phyloP scores from a whole-genome alignment of 345 rosid genomes.

The Eucalyptus decipiens region DNA sequence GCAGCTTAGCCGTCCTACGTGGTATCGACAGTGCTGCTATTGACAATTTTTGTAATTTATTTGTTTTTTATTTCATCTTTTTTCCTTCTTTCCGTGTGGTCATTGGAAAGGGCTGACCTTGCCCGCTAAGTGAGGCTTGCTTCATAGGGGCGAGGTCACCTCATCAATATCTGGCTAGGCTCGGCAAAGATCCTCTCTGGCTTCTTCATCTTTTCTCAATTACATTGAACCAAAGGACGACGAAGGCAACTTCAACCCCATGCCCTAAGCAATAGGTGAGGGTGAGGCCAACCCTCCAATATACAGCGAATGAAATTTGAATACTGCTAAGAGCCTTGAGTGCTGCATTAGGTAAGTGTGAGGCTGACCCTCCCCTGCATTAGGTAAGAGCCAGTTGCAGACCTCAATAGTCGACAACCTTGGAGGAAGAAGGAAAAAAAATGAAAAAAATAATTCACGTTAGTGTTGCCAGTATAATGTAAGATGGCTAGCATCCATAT shows the following conservation, averaged over 20 bases:
- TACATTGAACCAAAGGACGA: conserved; percentile 48
- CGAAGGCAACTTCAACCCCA: conserved; percentile 67
- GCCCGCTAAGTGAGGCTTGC: not conserved
- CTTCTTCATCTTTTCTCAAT: conserved; percentile 64
- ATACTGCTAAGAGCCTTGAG: conserved; percentile 47
- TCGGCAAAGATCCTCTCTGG: conserved; percentile 23
- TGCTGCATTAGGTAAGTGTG: conserved; percentile 28
- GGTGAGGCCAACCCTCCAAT: conserved; percentile 12
- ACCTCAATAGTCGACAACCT: too few relatives aligned
- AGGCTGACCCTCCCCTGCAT: too few relatives aligned
- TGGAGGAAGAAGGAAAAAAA: not conserved
- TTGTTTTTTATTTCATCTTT: too few relatives aligned
- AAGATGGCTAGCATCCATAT: accelerated
- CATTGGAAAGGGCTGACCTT: not conserved
- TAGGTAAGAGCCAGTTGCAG: not conserved
- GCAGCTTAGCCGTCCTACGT: accelerated
- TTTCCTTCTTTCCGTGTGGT: accelerated
- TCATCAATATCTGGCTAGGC: not conserved
- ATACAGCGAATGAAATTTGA: conserved; percentile 41
- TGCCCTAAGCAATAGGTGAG: conserved; percentile 58
- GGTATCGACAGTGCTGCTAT: accelerated
- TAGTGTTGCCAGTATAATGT: too few relatives aligned
- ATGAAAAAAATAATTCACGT: accelerated
- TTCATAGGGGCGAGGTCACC: not conserved
- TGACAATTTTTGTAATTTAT: too few relatives aligned